phyloP scores from a whole-genome alignment of 495 filamentous ascomycete species.

The Talaromyces wortmannii region DNA sequence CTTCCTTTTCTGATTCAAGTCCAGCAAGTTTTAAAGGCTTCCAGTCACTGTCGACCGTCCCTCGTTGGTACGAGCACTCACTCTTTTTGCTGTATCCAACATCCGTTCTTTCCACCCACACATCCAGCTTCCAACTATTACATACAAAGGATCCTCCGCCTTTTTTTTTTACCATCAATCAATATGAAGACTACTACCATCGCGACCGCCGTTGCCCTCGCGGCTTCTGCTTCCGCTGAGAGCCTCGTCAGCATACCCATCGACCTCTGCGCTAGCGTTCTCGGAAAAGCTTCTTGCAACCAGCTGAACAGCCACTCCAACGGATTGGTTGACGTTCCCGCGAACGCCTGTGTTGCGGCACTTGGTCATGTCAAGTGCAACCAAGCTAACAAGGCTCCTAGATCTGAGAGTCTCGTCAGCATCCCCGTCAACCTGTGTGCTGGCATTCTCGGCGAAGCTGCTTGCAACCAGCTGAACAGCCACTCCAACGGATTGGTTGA shows the following conservation, averaged over 20 bases:
- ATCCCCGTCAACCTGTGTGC: conserved; percentile 19
- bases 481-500: too few relatives aligned
- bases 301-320: conserved; percentile 9
- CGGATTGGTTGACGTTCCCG: conserved; percentile 21
- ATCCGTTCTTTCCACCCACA: conserved; percentile 15
- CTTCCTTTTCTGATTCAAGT: conserved; percentile 3
- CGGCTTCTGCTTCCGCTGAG: conserved; percentile 14
- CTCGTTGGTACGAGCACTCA: conserved; percentile 7
- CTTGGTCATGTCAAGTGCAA: conserved; percentile 24
- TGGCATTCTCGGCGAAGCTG: conserved; percentile 15
- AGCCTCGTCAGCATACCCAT: conserved; percentile 19
- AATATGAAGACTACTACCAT: conserved; percentile 25
- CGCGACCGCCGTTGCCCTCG: conserved; percentile 18
- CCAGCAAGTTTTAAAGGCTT: conserved; percentile 8
- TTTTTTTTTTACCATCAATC: conserved; percentile 9
- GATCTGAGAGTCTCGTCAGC: conserved; percentile 14
- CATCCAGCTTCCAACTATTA: not conserved
- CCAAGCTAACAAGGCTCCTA: conserved; percentile 5
- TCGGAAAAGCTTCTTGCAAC: conserved; percentile 20
- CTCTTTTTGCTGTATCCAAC: conserved; percentile 19
- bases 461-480: too few relatives aligned
- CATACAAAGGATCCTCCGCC: conserved; percentile 2
- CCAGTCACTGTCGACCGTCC: conserved; percentile 2
- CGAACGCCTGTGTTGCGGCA: conserved; percentile 17
- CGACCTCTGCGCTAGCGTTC: conserved; percentile 16